phyloP scores from a whole-genome alignment of 192 early-diverging fungal species.

The Coemansia sp. region DNA sequence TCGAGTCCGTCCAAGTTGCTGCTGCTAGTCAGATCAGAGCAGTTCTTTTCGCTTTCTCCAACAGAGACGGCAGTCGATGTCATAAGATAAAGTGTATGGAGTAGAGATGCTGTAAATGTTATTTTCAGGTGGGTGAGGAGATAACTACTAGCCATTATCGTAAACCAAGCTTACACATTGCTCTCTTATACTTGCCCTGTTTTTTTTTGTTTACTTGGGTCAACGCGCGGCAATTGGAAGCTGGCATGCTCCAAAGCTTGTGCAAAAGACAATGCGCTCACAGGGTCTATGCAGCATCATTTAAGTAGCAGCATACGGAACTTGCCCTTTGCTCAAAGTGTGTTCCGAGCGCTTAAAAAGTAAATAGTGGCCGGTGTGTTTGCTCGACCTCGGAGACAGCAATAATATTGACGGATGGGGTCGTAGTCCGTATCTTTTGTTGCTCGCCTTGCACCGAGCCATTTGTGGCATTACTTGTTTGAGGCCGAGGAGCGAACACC shows the following conservation, averaged over 20 bases:
- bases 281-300: neutral
- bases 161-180: neutral
- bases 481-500: neutral
- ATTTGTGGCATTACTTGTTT: neutral
- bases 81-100: neutral
- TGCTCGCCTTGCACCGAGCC: neutral
- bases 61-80: neutral
- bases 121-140: neutral
- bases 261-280: neutral
- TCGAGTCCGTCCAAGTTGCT: neutral
- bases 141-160: neutral
- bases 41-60: neutral
- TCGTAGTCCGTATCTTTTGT: neutral
- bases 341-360: too few species aligned
- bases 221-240: neutral
- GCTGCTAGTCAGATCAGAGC: neutral
- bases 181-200: neutral
- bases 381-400: neutral
- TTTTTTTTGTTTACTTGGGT: neutral
- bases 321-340: neutral
- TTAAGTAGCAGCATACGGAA: neutral
- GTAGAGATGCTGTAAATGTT: neutral
- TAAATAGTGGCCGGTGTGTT: too few species aligned
- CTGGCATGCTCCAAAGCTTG: neutral
- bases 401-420: neutral